Conservation (phyloP, 192 early-diverging fungal genomes). For the Chytriomyces hyalinus region DNA sequence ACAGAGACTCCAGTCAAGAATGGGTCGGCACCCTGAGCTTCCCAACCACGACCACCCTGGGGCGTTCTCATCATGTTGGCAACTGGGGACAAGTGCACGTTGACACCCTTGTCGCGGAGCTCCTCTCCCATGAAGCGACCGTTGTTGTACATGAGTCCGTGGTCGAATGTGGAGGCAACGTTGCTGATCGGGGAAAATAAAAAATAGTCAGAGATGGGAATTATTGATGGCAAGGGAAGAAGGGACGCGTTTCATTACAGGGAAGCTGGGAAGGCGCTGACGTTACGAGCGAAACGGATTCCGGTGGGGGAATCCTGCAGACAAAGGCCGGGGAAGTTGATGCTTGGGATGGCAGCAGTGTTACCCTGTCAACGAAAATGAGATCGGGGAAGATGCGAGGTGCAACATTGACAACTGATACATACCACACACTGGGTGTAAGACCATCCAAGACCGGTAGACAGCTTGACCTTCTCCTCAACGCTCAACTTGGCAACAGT, state of each 20-base stretch:
- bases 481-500: constrained; percentile 43
- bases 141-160: constrained; percentile 46
- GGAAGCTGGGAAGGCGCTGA: constrained; percentile 53
- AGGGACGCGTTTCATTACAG: constrained; percentile 4
- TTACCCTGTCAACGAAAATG: constrained; percentile 40
- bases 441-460: constrained; percentile 57
- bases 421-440: constrained; percentile 41
- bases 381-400: too few relatives aligned
- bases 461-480: constrained; percentile 53
- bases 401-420: too few relatives aligned
- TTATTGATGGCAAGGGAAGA: background rate
- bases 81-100: constrained; percentile 41
- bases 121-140: constrained; percentile 59
- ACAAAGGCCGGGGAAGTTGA: constrained; percentile 57
- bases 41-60: constrained; percentile 48
- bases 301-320: constrained; percentile 63
- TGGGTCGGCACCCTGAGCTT: constrained; percentile 56
- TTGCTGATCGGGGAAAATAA: constrained; percentile 57
- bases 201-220: constrained; percentile 23
- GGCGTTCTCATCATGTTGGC: constrained; percentile 43
- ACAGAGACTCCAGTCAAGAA: constrained; percentile 46
- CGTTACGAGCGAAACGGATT: constrained; percentile 50
- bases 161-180: constrained; percentile 65
- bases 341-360: constrained; percentile 38
- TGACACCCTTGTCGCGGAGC: constrained; percentile 60